Percentiles rank a stretch among this genome's conserved stretches.
Conservation (phyloP, 2,329 filamentous ascomycete genomes). For the Monilinia fructicola region DNA sequence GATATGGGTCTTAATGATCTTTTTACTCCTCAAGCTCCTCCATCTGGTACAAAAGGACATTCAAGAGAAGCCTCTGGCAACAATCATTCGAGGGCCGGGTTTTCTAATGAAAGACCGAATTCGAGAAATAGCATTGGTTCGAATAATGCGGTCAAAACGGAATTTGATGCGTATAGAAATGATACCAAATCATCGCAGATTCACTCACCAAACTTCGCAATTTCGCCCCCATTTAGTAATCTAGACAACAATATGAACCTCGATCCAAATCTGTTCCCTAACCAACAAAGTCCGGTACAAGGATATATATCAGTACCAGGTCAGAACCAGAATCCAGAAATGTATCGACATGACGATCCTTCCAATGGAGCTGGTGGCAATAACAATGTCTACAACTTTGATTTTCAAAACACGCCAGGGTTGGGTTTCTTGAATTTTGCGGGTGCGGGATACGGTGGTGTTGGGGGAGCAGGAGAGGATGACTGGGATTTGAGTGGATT, state of each 20-base stretch:
- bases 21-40: slow-evolving; percentile 23
- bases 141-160: slow-evolving; percentile 25
- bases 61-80: background rate
- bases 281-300: slow-evolving; percentile 16
- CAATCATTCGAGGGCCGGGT: background rate
- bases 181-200: slow-evolving; percentile 9
- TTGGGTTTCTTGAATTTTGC: slow-evolving; percentile 37
- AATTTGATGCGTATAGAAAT: slow-evolving; percentile 24
- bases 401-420: slow-evolving; percentile 32
- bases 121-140: slow-evolving; percentile 12
- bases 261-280: slow-evolving; percentile 25
- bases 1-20: slow-evolving; percentile 41
- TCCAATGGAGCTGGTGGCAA: background rate
- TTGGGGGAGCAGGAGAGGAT: slow-evolving; percentile 26
- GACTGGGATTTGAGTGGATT: slow-evolving; percentile 22
- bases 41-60: background rate
- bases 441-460: slow-evolving; percentile 26
- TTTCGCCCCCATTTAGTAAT: slow-evolving; percentile 31
- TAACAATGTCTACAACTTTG: slow-evolving; percentile 13
- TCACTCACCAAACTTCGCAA: slow-evolving; percentile 19
- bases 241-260: slow-evolving; percentile 16
- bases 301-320: background rate
- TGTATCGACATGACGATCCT: slow-evolving; percentile 28
- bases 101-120: background rate
- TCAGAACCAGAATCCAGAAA: slow-evolving; percentile 24